phyloP scores from a whole-genome alignment of 129 eudicot species.

The Smallanthus sonchifolius region DNA sequence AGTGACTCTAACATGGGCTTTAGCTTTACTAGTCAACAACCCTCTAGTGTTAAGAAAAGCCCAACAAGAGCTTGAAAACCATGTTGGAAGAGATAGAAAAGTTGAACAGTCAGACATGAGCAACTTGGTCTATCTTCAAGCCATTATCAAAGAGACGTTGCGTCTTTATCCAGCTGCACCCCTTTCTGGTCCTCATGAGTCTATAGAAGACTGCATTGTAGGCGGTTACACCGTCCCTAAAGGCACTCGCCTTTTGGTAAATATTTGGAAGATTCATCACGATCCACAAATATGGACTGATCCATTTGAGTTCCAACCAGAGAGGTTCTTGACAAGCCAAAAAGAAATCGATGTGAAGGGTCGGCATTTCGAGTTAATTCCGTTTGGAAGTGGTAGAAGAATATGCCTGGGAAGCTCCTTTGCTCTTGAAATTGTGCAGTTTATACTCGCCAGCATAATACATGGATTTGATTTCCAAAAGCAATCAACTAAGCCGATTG shows the following conservation, averaged over 20 bases:
- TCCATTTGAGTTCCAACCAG: constrained; percentile 34
- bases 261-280: constrained; percentile 42
- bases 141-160: constrained; percentile 35
- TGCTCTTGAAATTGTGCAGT: constrained; percentile 20
- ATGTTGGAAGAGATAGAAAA: constrained; percentile 9
- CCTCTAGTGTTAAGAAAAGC: constrained; percentile 22
- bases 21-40: constrained; percentile 37
- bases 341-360: constrained; percentile 14
- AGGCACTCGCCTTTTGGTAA: constrained; percentile 32
- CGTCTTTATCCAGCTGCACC: constrained; percentile 39
- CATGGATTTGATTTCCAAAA: constrained; percentile 35
- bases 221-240: constrained; percentile 27
- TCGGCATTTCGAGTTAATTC: constrained; percentile 15
- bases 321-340: constrained; percentile 28
- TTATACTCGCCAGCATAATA: constrained; percentile 29
- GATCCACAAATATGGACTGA: constrained; percentile 39
- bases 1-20: constrained; percentile 30
- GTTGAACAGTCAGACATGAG: constrained; percentile 29
- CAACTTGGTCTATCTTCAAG: constrained; percentile 31
- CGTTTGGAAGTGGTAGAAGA: constrained; percentile 42
- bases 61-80: constrained; percentile 27
- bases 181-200: constrained; percentile 30
- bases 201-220: constrained; percentile 29
- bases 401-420: constrained; percentile 26
- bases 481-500: neutral